phyloP scores from a whole-genome alignment of 805 yeast genomes.

The Grigorovia transvaalensis region DNA sequence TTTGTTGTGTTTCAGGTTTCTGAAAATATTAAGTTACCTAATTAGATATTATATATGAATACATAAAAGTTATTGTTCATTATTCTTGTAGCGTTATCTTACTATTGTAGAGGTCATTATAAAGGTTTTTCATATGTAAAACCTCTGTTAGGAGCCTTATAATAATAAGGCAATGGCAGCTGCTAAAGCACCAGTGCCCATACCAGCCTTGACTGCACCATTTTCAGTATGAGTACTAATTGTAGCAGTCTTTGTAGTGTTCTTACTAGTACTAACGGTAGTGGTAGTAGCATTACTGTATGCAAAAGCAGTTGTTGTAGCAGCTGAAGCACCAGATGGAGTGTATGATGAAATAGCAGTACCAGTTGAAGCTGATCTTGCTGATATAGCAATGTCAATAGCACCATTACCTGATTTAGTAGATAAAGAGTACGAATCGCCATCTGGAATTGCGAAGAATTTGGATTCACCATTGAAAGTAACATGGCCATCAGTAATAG shows the following conservation, averaged over 20 bases:
- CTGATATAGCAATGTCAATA: constrained; percentile 10
- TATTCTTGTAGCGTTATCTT: no score
- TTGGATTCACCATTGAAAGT: constrained; percentile 10
- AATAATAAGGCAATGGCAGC: constrained; percentile 12
- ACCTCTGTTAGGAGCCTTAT: not conserved
- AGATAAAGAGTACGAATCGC: constrained; percentile 15
- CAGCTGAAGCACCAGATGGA: constrained; percentile 29
- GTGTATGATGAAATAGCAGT: constrained; percentile 23
- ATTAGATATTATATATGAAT: not conserved
- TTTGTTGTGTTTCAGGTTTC: not conserved
- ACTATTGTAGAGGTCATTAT: not conserved
- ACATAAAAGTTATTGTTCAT: not conserved
- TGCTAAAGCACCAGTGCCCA: constrained; percentile 15
- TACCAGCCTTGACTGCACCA: constrained; percentile 22
- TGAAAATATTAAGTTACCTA: no score
- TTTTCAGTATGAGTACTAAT: constrained; percentile 10
- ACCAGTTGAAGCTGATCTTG: constrained; percentile 28
- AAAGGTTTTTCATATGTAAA: not conserved
- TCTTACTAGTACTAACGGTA: constrained; percentile 2
- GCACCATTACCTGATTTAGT: constrained; percentile 16
- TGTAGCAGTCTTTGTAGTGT: not conserved
- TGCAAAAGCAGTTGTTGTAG: constrained; percentile 1
- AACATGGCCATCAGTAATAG: constrained; percentile 19
- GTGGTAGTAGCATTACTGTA: constrained; percentile 4
- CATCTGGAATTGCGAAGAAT: constrained; percentile 32